Conservation (phyloP, 2,329 filamentous ascomycete species). For the Neofusicoccum laricinum region DNA sequence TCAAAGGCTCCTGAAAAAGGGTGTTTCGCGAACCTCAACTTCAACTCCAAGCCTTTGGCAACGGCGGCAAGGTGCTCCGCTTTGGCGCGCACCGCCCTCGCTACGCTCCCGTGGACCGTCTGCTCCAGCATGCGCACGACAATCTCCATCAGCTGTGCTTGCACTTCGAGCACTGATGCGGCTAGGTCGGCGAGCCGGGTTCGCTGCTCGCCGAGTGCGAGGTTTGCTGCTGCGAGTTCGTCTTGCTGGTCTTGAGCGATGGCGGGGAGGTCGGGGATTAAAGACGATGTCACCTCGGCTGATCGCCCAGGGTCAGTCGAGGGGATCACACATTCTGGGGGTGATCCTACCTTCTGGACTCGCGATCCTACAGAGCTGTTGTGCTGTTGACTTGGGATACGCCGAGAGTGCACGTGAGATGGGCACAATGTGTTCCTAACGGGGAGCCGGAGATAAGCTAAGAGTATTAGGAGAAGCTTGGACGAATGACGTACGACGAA, state of each 20-base stretch:
- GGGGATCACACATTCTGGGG: background rate
- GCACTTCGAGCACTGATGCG: conserved; percentile 32
- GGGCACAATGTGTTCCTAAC: conserved; percentile 32
- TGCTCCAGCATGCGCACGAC: conserved; percentile 46
- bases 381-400: conserved; percentile 29
- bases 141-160: conserved; percentile 37
- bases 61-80: conserved; percentile 43
- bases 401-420: conserved; percentile 35
- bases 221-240: background rate
- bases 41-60: conserved; percentile 41
- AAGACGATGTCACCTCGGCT: background rate
- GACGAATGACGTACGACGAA: conserved; percentile 32
- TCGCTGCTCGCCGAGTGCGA: conserved; percentile 28
- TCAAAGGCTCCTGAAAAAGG: too few species aligned
- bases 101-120: conserved; percentile 44
- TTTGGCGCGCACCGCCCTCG: conserved; percentile 40
- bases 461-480: too few species aligned
- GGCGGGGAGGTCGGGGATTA: conserved; percentile 14
- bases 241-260: background rate
- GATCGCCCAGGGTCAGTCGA: conserved; percentile 17
- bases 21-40: conserved; percentile 26
- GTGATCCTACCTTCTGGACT: conserved; percentile 21
- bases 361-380: conserved; percentile 33
- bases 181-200: conserved; percentile 33
- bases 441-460: too few species aligned